Conservation (phyloP, 2,329 filamentous ascomycete species). For the Fusarium kyushuense region DNA sequence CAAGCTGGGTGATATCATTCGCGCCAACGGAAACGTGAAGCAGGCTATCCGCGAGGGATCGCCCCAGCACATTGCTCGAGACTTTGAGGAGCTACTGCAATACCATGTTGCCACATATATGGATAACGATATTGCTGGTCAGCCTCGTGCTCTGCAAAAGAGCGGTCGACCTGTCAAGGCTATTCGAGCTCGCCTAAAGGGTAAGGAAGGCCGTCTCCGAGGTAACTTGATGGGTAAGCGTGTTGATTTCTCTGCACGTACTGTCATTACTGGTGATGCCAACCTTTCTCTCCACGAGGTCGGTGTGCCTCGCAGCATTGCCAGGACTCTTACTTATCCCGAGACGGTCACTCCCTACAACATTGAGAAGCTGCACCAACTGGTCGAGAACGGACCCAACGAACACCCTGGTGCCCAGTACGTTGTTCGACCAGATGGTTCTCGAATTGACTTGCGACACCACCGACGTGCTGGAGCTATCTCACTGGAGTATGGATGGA, state of each 20-base stretch:
- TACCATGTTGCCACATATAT: conserved; percentile 99
- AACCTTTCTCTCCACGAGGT: conserved; percentile 97
- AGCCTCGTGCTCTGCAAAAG: conserved; percentile 95
- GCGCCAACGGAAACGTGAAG: conserved; percentile 94
- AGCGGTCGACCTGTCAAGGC: conserved; percentile 96
- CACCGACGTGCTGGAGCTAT: conserved; percentile 90
- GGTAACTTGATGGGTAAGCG: conserved; percentile 99
- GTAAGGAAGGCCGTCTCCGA: conserved; percentile 96
- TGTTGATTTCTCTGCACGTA: conserved; percentile 99
- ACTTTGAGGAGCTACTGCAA: conserved; percentile 92
- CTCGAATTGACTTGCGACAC: conserved; percentile 93
- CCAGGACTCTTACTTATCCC: conserved; percentile 92
- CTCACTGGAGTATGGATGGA: conserved; percentile 94
- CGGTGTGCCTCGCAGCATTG: conserved; percentile 93
- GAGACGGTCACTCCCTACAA: conserved; percentile 99
- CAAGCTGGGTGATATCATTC: conserved; percentile 98
- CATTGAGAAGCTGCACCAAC: conserved; percentile 87
- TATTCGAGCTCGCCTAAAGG: conserved; percentile 96
- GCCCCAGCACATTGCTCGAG: conserved; percentile 87
- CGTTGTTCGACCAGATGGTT: conserved; percentile 92
- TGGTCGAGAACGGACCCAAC: conserved; percentile 94
- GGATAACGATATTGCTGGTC: conserved; percentile 98
- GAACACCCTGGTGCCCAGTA: conserved; percentile 97
- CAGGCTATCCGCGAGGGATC: conserved; percentile 92
- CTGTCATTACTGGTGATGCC: conserved; percentile 98